Conservation (phyloP, 305 asterid species). For the Fraxinus latifolia region DNA sequence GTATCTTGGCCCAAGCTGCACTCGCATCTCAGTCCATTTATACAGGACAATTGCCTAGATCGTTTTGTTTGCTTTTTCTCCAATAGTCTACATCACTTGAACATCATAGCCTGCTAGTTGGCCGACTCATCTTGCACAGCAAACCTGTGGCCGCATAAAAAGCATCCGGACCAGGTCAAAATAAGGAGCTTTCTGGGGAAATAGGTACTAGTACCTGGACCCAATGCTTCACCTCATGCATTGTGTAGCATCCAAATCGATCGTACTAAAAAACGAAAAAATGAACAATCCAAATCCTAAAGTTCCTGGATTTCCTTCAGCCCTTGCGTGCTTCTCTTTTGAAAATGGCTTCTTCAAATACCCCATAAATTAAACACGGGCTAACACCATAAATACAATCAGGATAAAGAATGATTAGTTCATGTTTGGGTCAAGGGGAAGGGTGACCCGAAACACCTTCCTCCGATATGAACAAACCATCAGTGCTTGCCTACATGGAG, state of each 20-base stretch:
- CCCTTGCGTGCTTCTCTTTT: neutral
- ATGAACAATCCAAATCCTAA: neutral
- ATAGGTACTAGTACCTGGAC: neutral
- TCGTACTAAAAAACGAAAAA: neutral
- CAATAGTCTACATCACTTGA: neutral
- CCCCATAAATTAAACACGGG: neutral
- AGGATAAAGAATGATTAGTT: neutral
- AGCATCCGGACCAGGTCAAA: neutral
- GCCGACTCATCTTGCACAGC: neutral
- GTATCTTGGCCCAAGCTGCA: neutral
- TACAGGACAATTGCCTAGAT: neutral
- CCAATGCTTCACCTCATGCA: neutral
- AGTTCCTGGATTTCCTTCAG: neutral
- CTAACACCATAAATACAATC: neutral
- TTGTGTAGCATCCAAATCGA: neutral
- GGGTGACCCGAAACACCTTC: neutral
- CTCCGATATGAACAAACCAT: neutral
- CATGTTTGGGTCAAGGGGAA: neutral
- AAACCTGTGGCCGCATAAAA: neutral
- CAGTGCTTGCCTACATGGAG: neutral
- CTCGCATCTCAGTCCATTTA: neutral
- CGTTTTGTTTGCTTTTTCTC: neutral
- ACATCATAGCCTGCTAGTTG: neutral
- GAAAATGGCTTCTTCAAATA: neutral
- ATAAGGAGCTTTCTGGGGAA: neutral